These are phyloP conservation scores for Capsicum chinense DNA, from an alignment of 257 asterid species.

Conservation along the genomic window DNA sequence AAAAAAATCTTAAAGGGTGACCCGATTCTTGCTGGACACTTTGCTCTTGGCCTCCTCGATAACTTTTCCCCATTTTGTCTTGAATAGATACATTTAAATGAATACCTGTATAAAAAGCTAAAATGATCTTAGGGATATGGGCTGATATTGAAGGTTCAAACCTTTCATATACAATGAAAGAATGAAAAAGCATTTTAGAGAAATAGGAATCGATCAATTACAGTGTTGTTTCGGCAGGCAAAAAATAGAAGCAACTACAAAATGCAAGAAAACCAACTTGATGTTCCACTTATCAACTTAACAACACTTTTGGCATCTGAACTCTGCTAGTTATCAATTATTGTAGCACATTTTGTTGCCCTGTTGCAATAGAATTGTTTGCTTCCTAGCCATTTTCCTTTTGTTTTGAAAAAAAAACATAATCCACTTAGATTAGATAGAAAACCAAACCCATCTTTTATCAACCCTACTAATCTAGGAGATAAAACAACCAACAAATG, in stretches of 20 bases:
- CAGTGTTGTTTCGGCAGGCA: not conserved
- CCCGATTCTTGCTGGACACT: too few relatives aligned
- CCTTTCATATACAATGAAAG: too few relatives aligned
- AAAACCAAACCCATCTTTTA: not conserved
- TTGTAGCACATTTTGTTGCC: slow-evolving; percentile 81
- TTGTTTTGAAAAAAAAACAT: slow-evolving; percentile 19
- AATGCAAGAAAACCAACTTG: slow-evolving; percentile 48
- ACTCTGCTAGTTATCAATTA: slow-evolving; percentile 60
- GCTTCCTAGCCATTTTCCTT: slow-evolving; percentile 89
- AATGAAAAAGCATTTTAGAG: too few relatives aligned
- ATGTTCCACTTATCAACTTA: slow-evolving; percentile 63
- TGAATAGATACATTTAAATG: too few relatives aligned
- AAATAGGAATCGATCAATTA: too few relatives aligned
- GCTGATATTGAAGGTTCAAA: too few relatives aligned
- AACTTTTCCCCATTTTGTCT: too few relatives aligned
- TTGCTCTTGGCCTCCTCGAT: too few relatives aligned
- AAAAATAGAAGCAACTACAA: not conserved
- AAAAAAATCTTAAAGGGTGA: too few relatives aligned
- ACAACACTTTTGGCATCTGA: slow-evolving; percentile 61
- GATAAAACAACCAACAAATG: not conserved
- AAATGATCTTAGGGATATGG: too few relatives aligned
- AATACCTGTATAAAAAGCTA: too few relatives aligned
- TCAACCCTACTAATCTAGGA: slow-evolving; percentile 4
- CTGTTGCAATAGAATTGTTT: slow-evolving; percentile 92
- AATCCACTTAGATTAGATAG: not conserved